A percentile compares a stretch with the other conserved stretches of the same genome.
phyloP scores from a whole-genome alignment of 2,329 filamentous ascomycete species.

The Davidsoniella eucalypti region DNA sequence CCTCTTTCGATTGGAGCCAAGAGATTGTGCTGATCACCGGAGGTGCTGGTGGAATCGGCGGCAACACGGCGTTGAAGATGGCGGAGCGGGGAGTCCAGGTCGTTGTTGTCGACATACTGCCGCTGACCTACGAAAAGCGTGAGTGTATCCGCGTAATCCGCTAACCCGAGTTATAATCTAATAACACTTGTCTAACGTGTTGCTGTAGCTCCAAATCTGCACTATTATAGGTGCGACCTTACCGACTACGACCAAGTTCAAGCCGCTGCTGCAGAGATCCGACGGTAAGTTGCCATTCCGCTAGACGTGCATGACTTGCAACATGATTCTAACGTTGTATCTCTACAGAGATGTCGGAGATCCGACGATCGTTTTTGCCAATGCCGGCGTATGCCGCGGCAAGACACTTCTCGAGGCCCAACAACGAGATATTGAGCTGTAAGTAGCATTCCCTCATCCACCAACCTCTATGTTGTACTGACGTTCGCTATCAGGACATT shows the following conservation, averaged over 20 bases:
- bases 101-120: constrained; percentile 39
- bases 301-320: background rate
- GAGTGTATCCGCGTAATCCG: constrained; percentile 10
- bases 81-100: constrained; percentile 36
- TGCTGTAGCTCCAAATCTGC: constrained; percentile 20
- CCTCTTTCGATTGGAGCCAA: constrained; percentile 33
- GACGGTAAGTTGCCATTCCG: constrained; percentile 1
- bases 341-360: constrained; percentile 2
- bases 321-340: background rate
- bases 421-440: constrained; percentile 25
- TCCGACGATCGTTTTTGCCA: constrained; percentile 38
- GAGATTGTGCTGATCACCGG: constrained; percentile 45
- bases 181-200: constrained; percentile 1
- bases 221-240: constrained; percentile 41
- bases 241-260: constrained; percentile 29
- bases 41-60: constrained; percentile 43
- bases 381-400: constrained; percentile 36
- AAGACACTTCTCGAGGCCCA: constrained; percentile 32
- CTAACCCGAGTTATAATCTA: background rate
- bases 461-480: background rate
- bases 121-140: constrained; percentile 27
- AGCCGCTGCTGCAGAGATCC: constrained; percentile 25
- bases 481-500: constrained; percentile 25
- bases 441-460: background rate
- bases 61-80: constrained; percentile 33